Evolutionary conservation across 129 eudicot genomes (phyloP).

Genomic region (Ambrosia trifida): DNA sequence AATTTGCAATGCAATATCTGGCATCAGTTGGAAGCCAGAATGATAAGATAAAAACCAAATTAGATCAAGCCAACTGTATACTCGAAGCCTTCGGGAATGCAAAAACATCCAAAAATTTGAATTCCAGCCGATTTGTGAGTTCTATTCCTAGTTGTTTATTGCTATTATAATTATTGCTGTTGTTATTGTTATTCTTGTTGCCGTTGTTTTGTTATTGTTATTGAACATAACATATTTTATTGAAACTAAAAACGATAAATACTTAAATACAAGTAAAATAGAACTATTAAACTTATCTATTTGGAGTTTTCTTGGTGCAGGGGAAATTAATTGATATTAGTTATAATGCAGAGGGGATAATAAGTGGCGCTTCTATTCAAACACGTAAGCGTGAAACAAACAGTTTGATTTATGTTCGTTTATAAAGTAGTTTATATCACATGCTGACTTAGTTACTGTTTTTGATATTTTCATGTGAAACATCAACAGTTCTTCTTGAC

Average conservation of each 20-base stretch:
- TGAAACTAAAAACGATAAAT: neutral
- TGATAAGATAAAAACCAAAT: slow-evolving; percentile 54
- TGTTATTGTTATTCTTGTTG: neutral
- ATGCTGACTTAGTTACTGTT: slow-evolving; percentile 23
- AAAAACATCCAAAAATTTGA: slow-evolving; percentile 80
- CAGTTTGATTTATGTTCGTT: neutral
- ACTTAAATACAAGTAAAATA: neutral
- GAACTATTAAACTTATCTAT: slow-evolving; percentile 4
- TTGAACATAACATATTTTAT: neutral
- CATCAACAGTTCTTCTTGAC: slow-evolving; percentile 73
- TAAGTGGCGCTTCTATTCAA: slow-evolving; percentile 78
- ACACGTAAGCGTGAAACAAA: slow-evolving; percentile 61
- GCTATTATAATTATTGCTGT: neutral
- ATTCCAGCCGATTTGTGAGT: slow-evolving; percentile 96
- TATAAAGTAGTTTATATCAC: neutral
- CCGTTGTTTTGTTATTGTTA: neutral
- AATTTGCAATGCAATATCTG: slow-evolving; percentile 82
- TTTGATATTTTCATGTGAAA: slow-evolving; percentile 39
- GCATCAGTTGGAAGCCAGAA: slow-evolving; percentile 73
- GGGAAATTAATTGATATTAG: slow-evolving; percentile 84
- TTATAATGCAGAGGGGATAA: slow-evolving; percentile 61
- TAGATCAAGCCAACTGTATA: slow-evolving; percentile 69
- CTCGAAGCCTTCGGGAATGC: slow-evolving; percentile 97
- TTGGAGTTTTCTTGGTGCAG: slow-evolving; percentile 45
- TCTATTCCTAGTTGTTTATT: slow-evolving; percentile 16